Evolutionary conservation across 192 early-diverging fungal species (phyloP).

Genomic region (Jimgerdemannia lactiflua): DNA sequence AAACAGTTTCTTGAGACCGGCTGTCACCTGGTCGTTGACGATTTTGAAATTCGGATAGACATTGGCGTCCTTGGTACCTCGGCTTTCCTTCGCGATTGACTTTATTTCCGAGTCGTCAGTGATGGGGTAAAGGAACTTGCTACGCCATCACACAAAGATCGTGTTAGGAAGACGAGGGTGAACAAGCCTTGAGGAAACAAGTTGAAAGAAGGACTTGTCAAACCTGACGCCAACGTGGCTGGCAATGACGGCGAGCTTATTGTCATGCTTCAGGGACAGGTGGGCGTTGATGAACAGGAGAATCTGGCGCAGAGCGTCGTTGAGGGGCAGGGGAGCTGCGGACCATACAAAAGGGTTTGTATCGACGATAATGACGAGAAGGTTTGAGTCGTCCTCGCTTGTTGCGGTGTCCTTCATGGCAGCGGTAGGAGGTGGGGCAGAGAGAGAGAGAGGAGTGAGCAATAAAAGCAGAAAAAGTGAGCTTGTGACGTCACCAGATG

Average conservation of each 20-base stretch:
- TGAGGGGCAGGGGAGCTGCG: constrained; percentile 49
- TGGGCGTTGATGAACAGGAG: constrained; percentile 92
- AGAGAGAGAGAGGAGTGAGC: too few relatives aligned
- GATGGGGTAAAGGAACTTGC: constrained; percentile 55
- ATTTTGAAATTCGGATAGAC: constrained; percentile 55
- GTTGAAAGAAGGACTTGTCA: not conserved
- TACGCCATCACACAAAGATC: not conserved
- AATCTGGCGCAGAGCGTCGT: constrained; percentile 71
- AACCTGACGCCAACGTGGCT: constrained; percentile 59
- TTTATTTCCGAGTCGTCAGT: constrained; percentile 22
- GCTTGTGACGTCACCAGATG: too few relatives aligned
- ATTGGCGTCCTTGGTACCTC: constrained; percentile 43
- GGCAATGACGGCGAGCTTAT: constrained; percentile 83
- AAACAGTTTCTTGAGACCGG: constrained; percentile 33
- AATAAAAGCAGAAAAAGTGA: too few relatives aligned
- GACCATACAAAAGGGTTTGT: constrained; percentile 78
- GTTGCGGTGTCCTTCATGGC: not conserved
- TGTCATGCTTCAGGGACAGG: constrained; percentile 85
- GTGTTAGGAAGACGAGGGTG: not conserved
- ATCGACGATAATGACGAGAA: constrained; percentile 83
- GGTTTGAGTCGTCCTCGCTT: constrained; percentile 60
- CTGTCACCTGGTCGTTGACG: constrained; percentile 46
- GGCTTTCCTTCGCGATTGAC: constrained; percentile 16
- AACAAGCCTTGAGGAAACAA: not conserved
- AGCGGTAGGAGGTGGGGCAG: not conserved